Conservation (phyloP, 2,329 filamentous ascomycete genomes). For the Cordyceps fumosorosea region DNA sequence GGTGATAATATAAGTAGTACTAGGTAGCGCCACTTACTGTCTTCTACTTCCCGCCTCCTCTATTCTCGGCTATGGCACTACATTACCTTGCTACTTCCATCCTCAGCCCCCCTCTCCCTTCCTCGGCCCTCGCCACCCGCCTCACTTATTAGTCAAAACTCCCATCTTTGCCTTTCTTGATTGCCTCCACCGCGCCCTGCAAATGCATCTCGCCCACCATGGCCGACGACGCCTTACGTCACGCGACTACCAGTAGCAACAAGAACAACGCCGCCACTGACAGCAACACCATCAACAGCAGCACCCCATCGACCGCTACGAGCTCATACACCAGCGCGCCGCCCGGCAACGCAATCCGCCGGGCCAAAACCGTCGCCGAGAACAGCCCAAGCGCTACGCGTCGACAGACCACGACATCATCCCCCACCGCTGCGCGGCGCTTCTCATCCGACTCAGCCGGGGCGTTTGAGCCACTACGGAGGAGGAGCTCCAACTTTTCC, state of each 20-base stretch:
- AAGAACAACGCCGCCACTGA: background rate
- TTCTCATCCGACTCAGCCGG: conserved; percentile 22
- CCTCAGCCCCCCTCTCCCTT: too few species aligned
- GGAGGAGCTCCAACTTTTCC: conserved; percentile 73
- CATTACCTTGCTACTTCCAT: too few species aligned
- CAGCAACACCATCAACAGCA: background rate
- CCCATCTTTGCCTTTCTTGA: too few species aligned
- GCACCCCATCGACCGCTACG: background rate
- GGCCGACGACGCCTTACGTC: conserved; percentile 16
- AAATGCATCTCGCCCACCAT: conserved; percentile 10
- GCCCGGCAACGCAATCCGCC: conserved; percentile 34
- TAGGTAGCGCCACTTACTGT: too few species aligned
- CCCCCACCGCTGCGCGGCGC: conserved; percentile 2
- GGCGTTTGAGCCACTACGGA: conserved; percentile 24
- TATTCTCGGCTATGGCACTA: too few species aligned
- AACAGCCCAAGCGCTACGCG: conserved; percentile 15
- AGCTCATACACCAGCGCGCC: conserved; percentile 14
- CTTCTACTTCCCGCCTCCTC: too few species aligned
- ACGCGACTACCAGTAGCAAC: background rate
- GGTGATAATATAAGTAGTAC: too few species aligned
- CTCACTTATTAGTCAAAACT: background rate
- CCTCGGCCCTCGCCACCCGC: background rate
- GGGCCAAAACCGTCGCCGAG: conserved; percentile 35
- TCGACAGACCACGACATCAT: conserved; percentile 17
- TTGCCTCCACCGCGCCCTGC: background rate